Conservation (phyloP, 1,284 basidiomycete genomes). For the Fereydounia khargensis region DNA sequence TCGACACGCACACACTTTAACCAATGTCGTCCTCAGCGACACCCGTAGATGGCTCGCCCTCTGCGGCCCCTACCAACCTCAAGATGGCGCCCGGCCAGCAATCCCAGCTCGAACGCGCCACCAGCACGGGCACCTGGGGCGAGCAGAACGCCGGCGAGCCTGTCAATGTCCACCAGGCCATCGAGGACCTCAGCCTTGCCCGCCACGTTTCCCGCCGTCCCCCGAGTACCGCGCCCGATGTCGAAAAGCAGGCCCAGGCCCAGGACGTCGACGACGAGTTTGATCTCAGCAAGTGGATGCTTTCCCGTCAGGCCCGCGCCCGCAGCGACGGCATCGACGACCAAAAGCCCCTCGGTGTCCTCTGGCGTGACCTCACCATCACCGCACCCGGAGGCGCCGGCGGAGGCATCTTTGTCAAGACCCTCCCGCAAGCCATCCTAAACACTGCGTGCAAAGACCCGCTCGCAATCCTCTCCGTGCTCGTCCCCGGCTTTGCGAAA, state of each 20-base stretch:
- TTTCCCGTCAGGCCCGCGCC: slow-evolving; percentile 23
- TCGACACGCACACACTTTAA: too few species aligned
- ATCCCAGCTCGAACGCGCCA: slow-evolving; percentile 1
- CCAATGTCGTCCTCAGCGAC: too few species aligned
- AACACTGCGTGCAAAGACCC: slow-evolving; percentile 43
- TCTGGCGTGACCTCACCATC: slow-evolving; percentile 39
- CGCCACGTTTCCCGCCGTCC: slow-evolving; percentile 11
- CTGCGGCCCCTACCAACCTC: too few species aligned
- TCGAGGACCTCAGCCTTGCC: slow-evolving; percentile 29
- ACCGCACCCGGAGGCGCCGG: slow-evolving; percentile 29
- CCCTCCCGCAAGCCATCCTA: slow-evolving; percentile 34
- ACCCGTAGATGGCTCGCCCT: too few species aligned
- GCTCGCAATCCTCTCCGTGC: slow-evolving; percentile 27
- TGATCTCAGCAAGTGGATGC: slow-evolving; percentile 37
- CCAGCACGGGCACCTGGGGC: slow-evolving; percentile 38
- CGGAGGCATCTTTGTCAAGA: slow-evolving; percentile 45
- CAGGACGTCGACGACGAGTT: slow-evolving; percentile 12
- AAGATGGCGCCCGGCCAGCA: background rate
- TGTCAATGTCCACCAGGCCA: slow-evolving; percentile 30
- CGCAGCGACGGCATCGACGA: slow-evolving; percentile 26
- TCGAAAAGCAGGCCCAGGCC: background rate
- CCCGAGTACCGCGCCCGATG: background rate
- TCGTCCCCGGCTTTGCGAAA: slow-evolving; percentile 23
- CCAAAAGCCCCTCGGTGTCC: slow-evolving; percentile 42
- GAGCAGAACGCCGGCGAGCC: slow-evolving; percentile 26